Evolutionary conservation across 805 yeast species (phyloP), one percentile per base, ranked within the genome.

Genomic region (Saturnispora zaruensis): DNA sequence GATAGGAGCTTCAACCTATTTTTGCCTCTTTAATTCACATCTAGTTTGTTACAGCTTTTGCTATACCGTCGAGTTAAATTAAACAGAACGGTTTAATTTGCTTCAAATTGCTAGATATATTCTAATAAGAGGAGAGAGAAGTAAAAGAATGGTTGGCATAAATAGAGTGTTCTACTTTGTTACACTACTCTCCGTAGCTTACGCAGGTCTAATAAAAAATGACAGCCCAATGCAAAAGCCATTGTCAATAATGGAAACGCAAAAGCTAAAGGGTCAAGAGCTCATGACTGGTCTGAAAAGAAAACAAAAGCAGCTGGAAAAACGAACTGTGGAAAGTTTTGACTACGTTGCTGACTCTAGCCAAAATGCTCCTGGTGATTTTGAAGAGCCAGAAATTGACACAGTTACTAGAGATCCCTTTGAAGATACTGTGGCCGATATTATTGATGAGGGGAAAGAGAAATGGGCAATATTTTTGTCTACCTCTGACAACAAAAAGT

Each of bases 391-490:
- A 24, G 41, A 57, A 13, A 53, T 56, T 24, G 57, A 60, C 36
- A 59, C 56, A 41, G 62, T 55, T 16, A 62, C 59, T 43, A 55
- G 55, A 7, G 57, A 62, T 20, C 62, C 63, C 36, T 55, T 61
- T 25, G 57, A 56, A 24, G 46, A 48, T 9, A 49, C 55, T 41
- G 32, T 61, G 14, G 58, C 57, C 30, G 41, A 50, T 44, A 60
- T 59, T 25, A 4, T 60, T 16, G 53, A 48, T 4, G 55, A 59
- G 54, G 65, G 64, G 2, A 58, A 58, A 40, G 60, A 57, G 23
- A 62, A 61, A 44, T 53, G 65, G 54, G 64, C 59, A 2, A 58
- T 55, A 5, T 63, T 59, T 45, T 48, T 65, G 40, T 66, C 67
- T 3, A 58, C 60, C 21, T 55, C 59, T 7, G 55, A 62, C 14